Evolutionary conservation across 2,329 filamentous ascomycete species (phyloP), one percentile per base, ranked within the genome.

Genomic region (Aspergillus transmontanensis): DNA sequence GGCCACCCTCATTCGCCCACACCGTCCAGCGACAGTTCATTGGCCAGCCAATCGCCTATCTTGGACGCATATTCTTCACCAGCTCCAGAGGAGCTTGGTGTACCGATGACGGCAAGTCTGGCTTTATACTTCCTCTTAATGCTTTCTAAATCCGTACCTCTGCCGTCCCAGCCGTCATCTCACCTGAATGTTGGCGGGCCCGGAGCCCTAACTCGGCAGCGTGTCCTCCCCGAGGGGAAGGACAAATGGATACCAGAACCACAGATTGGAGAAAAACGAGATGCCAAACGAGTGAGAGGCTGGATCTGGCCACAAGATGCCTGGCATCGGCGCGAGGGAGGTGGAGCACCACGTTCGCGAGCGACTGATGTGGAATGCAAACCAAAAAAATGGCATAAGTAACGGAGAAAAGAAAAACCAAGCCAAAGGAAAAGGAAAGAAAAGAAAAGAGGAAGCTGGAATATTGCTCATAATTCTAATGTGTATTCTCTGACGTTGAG

Each of bases 41-140:
- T 66, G 45, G 64, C 60, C 51, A 64, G 57, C 3, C 63, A 67
- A 21, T 72, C 69, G 6, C 63, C 66, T 6, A 60, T 62, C 30
- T 57, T 50, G 7, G 68, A 66, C 21, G 56, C 21, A 12, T 64
- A 64, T 41, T 30, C 3, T 51, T 68, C 23, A 21, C 41, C 26
- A 14, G 10, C 7, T 34, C 7, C 69, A 64, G 57, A 68, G 34
- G 58, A 55, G 12, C 67, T 74, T 57, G 34, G 71, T 55, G 75
- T 68, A 11, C 77, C 78, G 14, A 76, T 89, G 80, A 89, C 87
- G 0, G 86, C 85, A 16, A 82, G 81, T 4, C 73, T 90, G 26
- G 87, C 86, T 0, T 78, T 90, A 7, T 90, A 87, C 79, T 89
- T 87, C 69, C 75, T 90, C 19, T 84, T 89, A 61, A 89, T 89